phyloP scores from a whole-genome alignment of 2,329 filamentous ascomycete genomes.

The Chaetoscypha palmicola region DNA sequence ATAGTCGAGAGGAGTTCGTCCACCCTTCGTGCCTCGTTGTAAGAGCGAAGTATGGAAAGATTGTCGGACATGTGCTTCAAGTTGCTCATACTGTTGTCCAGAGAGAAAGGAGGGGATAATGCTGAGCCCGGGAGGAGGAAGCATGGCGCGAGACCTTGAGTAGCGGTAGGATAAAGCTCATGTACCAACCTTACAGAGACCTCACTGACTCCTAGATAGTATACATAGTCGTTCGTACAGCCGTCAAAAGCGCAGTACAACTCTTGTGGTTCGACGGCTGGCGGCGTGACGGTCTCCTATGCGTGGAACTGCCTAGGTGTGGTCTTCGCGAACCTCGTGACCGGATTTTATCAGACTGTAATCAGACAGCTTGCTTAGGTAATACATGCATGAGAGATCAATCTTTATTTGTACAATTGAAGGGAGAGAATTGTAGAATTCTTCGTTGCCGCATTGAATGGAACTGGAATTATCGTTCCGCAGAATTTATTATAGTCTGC shows the following conservation, averaged over 20 bases:
- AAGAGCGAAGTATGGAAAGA: neutral
- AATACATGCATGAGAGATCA: neutral
- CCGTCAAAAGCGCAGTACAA: neutral
- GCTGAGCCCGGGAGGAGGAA: conserved; percentile 1
- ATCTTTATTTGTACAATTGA: neutral
- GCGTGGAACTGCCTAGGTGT: no score
- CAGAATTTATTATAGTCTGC: no score
- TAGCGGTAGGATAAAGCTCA: neutral
- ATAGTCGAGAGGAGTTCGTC: conserved; percentile 2
- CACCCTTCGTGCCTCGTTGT: conserved; percentile 1
- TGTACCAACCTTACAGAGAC: neutral
- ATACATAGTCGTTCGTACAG: neutral
- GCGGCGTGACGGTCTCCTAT: no score
- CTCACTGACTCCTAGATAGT: neutral
- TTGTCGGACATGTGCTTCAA: conserved; percentile 1
- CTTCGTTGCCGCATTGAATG: neutral
- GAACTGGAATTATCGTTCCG: no score
- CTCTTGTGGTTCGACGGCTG: neutral
- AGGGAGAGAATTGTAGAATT: neutral
- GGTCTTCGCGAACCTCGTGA: neutral
- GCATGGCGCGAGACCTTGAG: neutral
- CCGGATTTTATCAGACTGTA: neutral
- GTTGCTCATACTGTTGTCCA: neutral
- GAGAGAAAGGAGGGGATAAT: conserved; percentile 4
- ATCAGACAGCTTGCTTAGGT: neutral